These are phyloP conservation scores for Lecanicillium sp. DNA, from an alignment of 2,329 filamentous ascomycete species.

Conservation along the genomic window DNA sequence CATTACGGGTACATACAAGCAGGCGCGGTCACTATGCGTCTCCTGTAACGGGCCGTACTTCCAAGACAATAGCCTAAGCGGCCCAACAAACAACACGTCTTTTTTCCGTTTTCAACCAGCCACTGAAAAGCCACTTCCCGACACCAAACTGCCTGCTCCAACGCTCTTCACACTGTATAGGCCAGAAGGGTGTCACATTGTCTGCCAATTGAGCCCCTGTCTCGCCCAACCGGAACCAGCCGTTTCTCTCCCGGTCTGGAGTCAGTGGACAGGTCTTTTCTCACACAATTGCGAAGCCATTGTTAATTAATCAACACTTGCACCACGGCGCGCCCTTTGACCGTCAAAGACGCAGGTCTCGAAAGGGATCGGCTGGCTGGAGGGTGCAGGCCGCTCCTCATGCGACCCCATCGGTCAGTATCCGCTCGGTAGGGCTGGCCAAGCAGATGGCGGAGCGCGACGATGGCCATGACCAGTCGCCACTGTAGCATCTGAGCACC, in stretches of 20 bases:
- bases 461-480: neutral
- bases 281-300: no score
- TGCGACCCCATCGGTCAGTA: constrained; percentile 4
- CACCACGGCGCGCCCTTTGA: no score
- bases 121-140: no score
- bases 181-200: constrained; percentile 1
- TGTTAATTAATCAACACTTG: no score
- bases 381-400: neutral
- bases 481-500: neutral
- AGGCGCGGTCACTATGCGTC: no score
- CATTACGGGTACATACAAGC: no score
- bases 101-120: neutral
- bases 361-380: neutral
- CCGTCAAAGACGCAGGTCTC: neutral
- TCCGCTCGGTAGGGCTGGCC: constrained; percentile 6
- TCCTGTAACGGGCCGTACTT: no score
- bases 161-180: neutral
- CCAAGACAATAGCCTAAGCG: no score
- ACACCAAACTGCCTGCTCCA: neutral
- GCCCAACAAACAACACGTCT: no score
- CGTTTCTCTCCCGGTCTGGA: neutral
- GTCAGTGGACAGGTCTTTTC: no score
- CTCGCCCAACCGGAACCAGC: neutral
- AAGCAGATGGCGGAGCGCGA: constrained; percentile 2
- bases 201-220: no score